Evolutionary conservation across 2,329 filamentous ascomycete species (phyloP).

Genomic region (Aspergillus calidoustus): DNA sequence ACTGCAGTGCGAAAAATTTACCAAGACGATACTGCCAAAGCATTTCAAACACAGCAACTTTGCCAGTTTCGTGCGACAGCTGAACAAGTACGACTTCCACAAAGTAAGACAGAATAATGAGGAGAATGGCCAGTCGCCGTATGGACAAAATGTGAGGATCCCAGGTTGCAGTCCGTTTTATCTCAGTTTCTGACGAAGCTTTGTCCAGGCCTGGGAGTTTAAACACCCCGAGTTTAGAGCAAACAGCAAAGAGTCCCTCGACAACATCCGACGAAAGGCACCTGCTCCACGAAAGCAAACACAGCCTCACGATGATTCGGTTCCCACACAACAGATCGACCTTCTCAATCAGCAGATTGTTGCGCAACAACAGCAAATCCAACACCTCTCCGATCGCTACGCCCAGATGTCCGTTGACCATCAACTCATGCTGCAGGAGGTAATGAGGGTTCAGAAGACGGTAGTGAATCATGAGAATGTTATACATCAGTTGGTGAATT

Average conservation of each 20-base stretch:
- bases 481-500: conserved; percentile 73
- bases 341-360: conserved; percentile 85
- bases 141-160: conserved; percentile 71
- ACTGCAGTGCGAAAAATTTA: conserved; percentile 91
- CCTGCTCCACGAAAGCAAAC: conserved; percentile 81
- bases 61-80: conserved; percentile 90
- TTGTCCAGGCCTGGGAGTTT: conserved; percentile 82
- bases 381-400: conserved; percentile 82
- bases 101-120: conserved; percentile 93
- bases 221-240: conserved; percentile 95
- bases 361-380: conserved; percentile 90
- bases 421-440: conserved; percentile 66
- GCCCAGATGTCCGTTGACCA: conserved; percentile 74
- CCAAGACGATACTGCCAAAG: conserved; percentile 93
- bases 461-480: conserved; percentile 73
- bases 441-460: conserved; percentile 69
- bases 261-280: conserved; percentile 95
- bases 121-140: conserved; percentile 79
- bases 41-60: conserved; percentile 99
- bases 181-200: conserved; percentile 18
- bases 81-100: conserved; percentile 99
- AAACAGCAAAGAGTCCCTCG: conserved; percentile 93
- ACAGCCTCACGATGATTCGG: conserved; percentile 71
- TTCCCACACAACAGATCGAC: conserved; percentile 85
- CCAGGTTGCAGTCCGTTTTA: neutral